Percentiles rank a stretch among this genome's conserved stretches.
phyloP scores from a whole-genome alignment of 139 green algal genomes.

The Tetraselmis striata region DNA sequence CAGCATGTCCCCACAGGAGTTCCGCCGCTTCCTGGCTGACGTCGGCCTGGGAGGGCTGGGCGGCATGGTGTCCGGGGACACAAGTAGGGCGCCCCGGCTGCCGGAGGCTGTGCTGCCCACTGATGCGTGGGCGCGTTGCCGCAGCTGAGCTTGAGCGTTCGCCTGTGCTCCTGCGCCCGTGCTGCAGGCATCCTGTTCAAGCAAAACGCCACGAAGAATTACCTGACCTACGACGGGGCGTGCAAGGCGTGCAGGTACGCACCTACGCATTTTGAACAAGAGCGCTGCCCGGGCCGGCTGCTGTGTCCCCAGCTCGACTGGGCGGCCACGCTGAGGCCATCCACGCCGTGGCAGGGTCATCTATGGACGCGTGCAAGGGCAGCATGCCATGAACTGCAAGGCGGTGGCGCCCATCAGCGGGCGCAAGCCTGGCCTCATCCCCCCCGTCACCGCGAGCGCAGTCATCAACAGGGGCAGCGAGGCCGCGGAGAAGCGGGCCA shows the following conservation, averaged over 20 bases:
- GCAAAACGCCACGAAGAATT: neutral
- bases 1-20: neutral
- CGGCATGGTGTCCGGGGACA: neutral
- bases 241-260: neutral
- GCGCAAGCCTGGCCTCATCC: neutral
- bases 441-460: neutral
- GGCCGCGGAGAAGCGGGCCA: neutral
- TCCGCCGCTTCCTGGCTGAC: neutral
- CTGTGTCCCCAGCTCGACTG: too few species aligned
- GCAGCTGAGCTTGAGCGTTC: too few species aligned
- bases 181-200: neutral
- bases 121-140: too few species aligned
- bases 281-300: too few species aligned
- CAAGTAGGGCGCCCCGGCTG: neutral
- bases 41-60: neutral
- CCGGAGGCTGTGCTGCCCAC: too few species aligned
- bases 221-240: neutral
- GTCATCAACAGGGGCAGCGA: neutral
- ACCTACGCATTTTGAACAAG: too few species aligned
- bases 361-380: neutral
- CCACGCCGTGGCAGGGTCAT: neutral
- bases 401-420: neutral
- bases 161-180: too few species aligned
- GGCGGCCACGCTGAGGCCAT: too few species aligned
- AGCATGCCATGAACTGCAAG: neutral